A percentile compares a stretch with the other conserved stretches of the same genome.
These are phyloP conservation scores for Clonostachys byssicola DNA, from an alignment of 2,329 filamentous ascomycete species.

Conservation along the genomic window DNA sequence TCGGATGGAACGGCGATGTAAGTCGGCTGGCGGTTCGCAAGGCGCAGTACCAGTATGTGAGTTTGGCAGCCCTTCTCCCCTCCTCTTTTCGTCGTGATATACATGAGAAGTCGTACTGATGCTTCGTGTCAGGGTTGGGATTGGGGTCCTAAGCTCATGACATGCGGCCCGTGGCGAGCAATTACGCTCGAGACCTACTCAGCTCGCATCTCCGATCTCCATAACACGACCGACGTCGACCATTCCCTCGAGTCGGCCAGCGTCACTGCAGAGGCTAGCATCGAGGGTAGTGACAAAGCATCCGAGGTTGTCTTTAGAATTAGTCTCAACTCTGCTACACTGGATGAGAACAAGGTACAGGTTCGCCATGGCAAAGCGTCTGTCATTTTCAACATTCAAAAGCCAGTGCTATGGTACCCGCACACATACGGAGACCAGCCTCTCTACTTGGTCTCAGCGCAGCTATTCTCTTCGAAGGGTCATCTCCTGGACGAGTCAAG, in stretches of 20 bases:
- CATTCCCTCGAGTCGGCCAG: conserved; percentile 54
- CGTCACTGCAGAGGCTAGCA: conserved; percentile 41
- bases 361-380: conserved; percentile 32
- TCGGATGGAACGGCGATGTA: conserved; percentile 39
- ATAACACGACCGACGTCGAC: conserved; percentile 57
- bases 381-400: conserved; percentile 48
- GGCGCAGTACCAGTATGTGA: conserved; percentile 58
- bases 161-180: conserved; percentile 70
- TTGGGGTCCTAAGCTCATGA: conserved; percentile 65
- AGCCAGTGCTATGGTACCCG: conserved; percentile 75
- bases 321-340: conserved; percentile 46
- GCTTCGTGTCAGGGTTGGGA: conserved; percentile 63
- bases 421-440: conserved; percentile 72
- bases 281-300: conserved; percentile 48
- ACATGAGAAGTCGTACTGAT: no score
- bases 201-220: conserved; percentile 61
- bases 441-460: conserved; percentile 65
- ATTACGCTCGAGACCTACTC: conserved; percentile 69
- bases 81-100: no score
- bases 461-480: no score
- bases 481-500: conserved; percentile 53
- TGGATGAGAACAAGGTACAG: conserved; percentile 38
- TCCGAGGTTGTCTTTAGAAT: conserved; percentile 49
- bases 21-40: conserved; percentile 35
- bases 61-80: no score